A percentile compares a stretch with the other conserved stretches of the same genome.
Evolutionary conservation across 1,284 basidiomycete genomes (phyloP).

Genomic region (Volvariella volvacea): DNA sequence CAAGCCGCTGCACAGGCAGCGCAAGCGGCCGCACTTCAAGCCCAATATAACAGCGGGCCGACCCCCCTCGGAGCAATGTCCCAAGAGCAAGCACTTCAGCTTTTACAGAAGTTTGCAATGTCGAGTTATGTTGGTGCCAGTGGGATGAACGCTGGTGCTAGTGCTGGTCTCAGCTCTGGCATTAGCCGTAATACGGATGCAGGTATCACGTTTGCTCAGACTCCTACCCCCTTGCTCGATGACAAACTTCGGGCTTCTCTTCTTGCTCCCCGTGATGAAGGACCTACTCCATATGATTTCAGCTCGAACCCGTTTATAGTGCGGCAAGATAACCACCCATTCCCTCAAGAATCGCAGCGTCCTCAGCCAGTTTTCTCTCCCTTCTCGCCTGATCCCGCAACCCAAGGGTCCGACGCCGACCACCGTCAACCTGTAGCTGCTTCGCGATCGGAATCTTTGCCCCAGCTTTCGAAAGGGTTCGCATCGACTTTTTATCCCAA

Average conservation of each 20-base stretch:
- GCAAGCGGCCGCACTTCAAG: constrained; percentile 60
- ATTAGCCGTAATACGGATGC: no score
- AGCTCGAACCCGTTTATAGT: constrained; percentile 13
- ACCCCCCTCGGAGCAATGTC: constrained; percentile 32
- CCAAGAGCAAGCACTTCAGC: constrained; percentile 60
- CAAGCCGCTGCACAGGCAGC: constrained; percentile 81
- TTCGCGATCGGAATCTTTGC: constrained; percentile 24
- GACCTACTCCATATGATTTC: constrained; percentile 9
- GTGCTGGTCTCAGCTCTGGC: no score
- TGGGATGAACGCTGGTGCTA: no score
- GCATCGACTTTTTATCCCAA: constrained; percentile 35
- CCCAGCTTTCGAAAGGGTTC: constrained; percentile 38
- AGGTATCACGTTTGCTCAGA: neutral
- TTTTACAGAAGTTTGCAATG: constrained; percentile 55
- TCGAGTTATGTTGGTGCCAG: constrained; percentile 33
- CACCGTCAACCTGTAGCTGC: constrained; percentile 18
- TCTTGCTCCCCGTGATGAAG: constrained; percentile 13
- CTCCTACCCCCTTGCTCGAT: constrained; percentile 10
- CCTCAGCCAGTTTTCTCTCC: constrained; percentile 44
- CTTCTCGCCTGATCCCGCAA: constrained; percentile 54
- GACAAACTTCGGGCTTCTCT: constrained; percentile 22
- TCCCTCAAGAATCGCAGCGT: constrained; percentile 23
- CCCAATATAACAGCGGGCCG: constrained; percentile 24
- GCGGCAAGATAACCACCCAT: neutral
- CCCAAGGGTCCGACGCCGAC: constrained; percentile 24